Percentiles rank a stretch among this genome's conserved stretches.
Evolutionary conservation across 352 stramenopile genomes (phyloP).

Genomic region (Pythium dissotocum): DNA sequence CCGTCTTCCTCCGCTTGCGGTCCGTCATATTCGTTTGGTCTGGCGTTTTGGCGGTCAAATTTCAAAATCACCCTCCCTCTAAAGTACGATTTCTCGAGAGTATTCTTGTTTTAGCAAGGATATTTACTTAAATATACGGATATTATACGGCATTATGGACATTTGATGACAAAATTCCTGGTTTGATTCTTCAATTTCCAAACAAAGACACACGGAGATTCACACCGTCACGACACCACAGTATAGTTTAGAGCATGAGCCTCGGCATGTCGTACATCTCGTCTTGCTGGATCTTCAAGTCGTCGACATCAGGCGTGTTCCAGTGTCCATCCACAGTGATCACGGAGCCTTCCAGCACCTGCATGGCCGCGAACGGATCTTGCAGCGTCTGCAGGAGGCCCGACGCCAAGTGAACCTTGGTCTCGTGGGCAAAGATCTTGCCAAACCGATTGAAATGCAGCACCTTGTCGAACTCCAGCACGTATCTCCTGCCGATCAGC

Average conservation of each 20-base stretch:
- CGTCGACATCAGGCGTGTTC: constrained; percentile 12
- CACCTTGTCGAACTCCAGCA: constrained; percentile 35
- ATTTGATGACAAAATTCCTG: too few relatives aligned
- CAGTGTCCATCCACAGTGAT: constrained; percentile 34
- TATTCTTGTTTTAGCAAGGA: too few relatives aligned
- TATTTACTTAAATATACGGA: too few relatives aligned
- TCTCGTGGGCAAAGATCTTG: constrained; percentile 34
- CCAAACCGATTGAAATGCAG: constrained; percentile 38
- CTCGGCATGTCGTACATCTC: constrained; percentile 25
- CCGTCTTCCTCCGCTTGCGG: constrained; percentile 18
- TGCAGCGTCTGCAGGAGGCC: constrained; percentile 42
- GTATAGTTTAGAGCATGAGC: constrained; percentile 7
- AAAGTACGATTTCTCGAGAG: too few relatives aligned
- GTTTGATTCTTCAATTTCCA: background rate
- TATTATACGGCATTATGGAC: background rate
- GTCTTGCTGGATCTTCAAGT: constrained; percentile 15
- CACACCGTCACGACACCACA: too few relatives aligned
- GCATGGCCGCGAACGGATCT: constrained; percentile 54
- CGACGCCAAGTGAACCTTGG: constrained; percentile 47
- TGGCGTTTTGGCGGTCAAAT: too few relatives aligned
- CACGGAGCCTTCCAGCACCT: constrained; percentile 48
- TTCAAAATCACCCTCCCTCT: too few relatives aligned
- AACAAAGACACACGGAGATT: too few relatives aligned
- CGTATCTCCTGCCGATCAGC: constrained; percentile 35
- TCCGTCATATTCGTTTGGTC: constrained; percentile 14